These are phyloP conservation scores for Pestalotiopsis sp. DNA, from an alignment of 2,329 filamentous ascomycete species.

Conservation along the genomic window DNA sequence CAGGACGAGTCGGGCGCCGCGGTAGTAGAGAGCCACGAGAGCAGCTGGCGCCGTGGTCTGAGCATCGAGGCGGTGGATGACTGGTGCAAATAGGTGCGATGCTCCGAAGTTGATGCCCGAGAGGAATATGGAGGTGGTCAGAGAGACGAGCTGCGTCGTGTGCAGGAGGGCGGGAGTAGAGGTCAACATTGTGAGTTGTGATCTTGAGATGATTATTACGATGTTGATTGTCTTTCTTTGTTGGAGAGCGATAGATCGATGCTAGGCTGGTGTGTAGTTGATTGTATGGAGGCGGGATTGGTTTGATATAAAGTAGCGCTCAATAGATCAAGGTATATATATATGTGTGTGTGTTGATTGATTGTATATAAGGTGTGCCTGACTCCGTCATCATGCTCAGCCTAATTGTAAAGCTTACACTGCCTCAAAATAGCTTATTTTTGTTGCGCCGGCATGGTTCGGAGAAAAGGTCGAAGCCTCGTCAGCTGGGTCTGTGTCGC, in stretches of 20 bases:
- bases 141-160: slow-evolving; percentile 5
- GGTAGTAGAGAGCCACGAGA: slow-evolving; percentile 4
- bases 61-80: background rate
- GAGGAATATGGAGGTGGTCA: slow-evolving; percentile 11
- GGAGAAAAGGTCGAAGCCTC: background rate
- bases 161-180: background rate
- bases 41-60: background rate
- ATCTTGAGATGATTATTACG: background rate
- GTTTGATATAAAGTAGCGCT: background rate
- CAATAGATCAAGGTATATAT: background rate
- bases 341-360: background rate
- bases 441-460: background rate
- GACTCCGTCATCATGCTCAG: background rate
- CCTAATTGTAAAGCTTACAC: background rate
- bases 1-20: background rate
- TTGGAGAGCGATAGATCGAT: background rate
- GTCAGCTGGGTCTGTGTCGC: background rate
- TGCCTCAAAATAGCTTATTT: background rate
- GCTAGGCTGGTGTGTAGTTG: background rate
- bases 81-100: background rate
- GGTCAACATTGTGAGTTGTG: background rate
- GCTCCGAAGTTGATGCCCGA: slow-evolving; percentile 6
- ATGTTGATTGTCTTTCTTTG: background rate
- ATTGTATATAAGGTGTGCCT: background rate
- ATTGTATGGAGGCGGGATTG: background rate